Base-by-base conservation (phyloP, 176 grass and related monocot genomes). In the Stipa capillata region DNA sequence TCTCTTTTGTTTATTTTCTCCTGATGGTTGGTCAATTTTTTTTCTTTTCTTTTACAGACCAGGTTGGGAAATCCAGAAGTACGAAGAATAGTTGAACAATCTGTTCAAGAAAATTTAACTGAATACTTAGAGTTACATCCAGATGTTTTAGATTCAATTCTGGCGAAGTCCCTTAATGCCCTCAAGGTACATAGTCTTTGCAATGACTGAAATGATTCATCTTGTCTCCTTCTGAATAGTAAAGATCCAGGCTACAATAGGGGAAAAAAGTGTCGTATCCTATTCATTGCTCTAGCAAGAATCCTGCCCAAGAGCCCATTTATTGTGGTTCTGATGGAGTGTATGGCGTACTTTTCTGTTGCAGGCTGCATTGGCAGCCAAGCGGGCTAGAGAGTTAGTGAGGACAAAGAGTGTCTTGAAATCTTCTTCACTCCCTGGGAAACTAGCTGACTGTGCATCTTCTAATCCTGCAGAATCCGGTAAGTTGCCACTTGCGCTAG, bases 1-100 rank as follows among this genome's bases (percentile, higher is more conserved):
- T 85, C 36, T 43, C 17, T 31, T 72, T 65, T 65, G 13, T 64
- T 18, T 66, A 17, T 66, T 86, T 67, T 24, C 7, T 52, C 18
- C 24, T 33, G 44, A 57, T 34, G 20, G 23, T 14, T 36, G 5
- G 5, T 79, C 17, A 70, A 39, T 75, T 80, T 86, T 54, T 31
- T 58, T 83, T 74, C 43, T 65, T 31, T 83, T 57, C 8, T 84
- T 65, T 25, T 47, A 41, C 77, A 98, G 96, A 98, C 96, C 55
- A 92, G 96, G 74, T 73, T 98, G 82, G 96, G 96, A 62, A 98
- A 98, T 89, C 92, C 96, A 79, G 96, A 98, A 90, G 96, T 98
- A 49, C 73, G 96, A 77, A 94, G 42, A 87, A 77, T 98, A 65
- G 96, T 98, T 54, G 96, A 98, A 35, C 92, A 94, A 32, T 92